Base-by-base conservation (phyloP, 768 basidiomycete genomes). In the Floccularia luteovirens region DNA sequence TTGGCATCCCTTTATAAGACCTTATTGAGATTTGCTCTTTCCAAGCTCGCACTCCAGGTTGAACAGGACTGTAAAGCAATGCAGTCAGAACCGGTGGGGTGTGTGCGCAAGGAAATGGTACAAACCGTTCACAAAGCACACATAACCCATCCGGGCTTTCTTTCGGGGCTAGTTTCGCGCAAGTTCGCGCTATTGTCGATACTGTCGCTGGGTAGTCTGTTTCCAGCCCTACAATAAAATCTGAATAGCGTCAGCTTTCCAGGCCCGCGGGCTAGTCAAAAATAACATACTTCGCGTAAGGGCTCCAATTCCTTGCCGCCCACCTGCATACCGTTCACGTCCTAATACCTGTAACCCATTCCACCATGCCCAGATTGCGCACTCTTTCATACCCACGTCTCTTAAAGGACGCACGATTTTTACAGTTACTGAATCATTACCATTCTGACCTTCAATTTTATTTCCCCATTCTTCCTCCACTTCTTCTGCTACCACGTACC, bases 201-300 rank as follows among this genome's bases (percentile, higher is more conserved):
- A 90, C 89, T 0, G 89, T 91, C 0, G 88, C 87, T 3, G 89
- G 89, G 55, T 83, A 91, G 55, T 90, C 80, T 37, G 71, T 75
- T 58, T 91, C 89, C 21, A 91, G 54, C 2, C 86, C 81, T 14
- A 82, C 59, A 42, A 91, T 85, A 49, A 90, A 91, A 54, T 81
- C 89, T 89, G 41, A 8, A 8, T 25, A 35, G 27, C 12, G 21
- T 34, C 17, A 40, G 24, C 39, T 13, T 21, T 16, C 16, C 37
- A 34, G 8, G 24, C 22, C 14, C 19, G n/a, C 25, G 36, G 40
- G 35, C 38, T 14, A 33, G 19, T 32, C 7, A 19, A 22, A 27
- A 41, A n/a, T 33, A 14, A 20, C 41, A n/a, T 49, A 84, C 87
- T 77, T 71, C 79, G 75, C 3, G 88, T 90, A 23, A 89, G 52